Percentiles rank a stretch among this genome's conserved stretches.
Evolutionary conservation across 2,329 filamentous ascomycete genomes (phyloP).

Genomic region (Scedosporium dehoogii): DNA sequence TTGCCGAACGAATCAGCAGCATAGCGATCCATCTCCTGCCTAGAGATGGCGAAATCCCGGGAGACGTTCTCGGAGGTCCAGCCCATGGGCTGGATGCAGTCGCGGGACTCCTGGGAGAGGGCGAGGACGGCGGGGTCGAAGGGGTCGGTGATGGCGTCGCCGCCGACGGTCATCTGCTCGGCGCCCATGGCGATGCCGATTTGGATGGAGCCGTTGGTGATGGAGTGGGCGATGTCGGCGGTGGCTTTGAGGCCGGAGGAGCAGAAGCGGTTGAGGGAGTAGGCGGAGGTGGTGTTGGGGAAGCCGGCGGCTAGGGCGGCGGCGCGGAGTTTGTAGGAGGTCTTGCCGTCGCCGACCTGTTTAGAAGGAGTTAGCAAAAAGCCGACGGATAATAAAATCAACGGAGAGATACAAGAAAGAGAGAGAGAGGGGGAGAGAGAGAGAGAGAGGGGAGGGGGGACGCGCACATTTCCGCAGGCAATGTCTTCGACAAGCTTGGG

Average conservation of each 20-base stretch:
- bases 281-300: slow-evolving; percentile 78
- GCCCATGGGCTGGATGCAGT: slow-evolving; percentile 94
- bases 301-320: slow-evolving; percentile 85
- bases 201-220: slow-evolving; percentile 70
- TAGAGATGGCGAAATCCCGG: slow-evolving; percentile 74
- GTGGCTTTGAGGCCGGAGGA: slow-evolving; percentile 92
- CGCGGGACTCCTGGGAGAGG: slow-evolving; percentile 63
- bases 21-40: slow-evolving; percentile 74
- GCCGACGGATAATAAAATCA: too few relatives aligned
- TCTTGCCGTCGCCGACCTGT: slow-evolving; percentile 73
- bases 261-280: slow-evolving; percentile 90
- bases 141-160: slow-evolving; percentile 58
- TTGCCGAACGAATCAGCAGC: slow-evolving; percentile 80
- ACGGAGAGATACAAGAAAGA: too few relatives aligned
- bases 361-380: neutral
- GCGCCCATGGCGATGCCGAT: slow-evolving; percentile 80
- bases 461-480: slow-evolving; percentile 75
- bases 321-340: slow-evolving; percentile 83
- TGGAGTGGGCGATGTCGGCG: slow-evolving; percentile 88
- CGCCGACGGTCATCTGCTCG: slow-evolving; percentile 73
- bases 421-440: neutral
- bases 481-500: slow-evolving; percentile 80
- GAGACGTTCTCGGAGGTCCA: slow-evolving; percentile 97
- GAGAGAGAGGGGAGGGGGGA: neutral
- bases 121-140: slow-evolving; percentile 69